Percentiles rank a stretch among this genome's conserved stretches.
These are phyloP conservation scores for Taphrina wiesneri DNA, from an alignment of 1,139 yeast species.

Conservation along the genomic window DNA sequence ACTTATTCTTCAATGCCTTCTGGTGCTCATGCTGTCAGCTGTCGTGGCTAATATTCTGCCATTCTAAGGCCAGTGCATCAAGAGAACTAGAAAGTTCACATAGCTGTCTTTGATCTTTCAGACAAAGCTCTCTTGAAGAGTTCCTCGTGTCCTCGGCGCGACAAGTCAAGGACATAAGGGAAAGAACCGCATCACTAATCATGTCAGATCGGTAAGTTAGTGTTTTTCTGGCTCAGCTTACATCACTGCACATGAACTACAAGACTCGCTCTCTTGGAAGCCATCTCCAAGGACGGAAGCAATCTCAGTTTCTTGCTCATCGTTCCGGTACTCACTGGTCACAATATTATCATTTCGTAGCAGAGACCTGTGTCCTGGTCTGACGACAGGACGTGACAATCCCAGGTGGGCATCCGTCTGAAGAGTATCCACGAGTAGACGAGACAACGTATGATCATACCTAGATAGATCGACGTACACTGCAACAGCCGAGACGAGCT, in stretches of 20 bases:
- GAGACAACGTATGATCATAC: not conserved
- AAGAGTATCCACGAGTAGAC: not conserved
- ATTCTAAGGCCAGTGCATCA: not conserved
- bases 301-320: too few relatives aligned
- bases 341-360: too few relatives aligned
- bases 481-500: not conserved
- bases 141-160: not conserved
- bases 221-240: not conserved
- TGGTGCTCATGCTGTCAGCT: not conserved
- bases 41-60: not conserved
- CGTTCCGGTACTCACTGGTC: too few relatives aligned
- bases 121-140: not conserved
- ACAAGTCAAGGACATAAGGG: not conserved
- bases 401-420: not conserved
- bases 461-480: not conserved
- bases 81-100: not conserved
- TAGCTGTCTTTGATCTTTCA: not conserved
- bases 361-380: not conserved
- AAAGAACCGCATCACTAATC: conserved; percentile 14
- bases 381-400: not conserved
- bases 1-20: not conserved
- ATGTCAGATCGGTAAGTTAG: not conserved
- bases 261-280: too few relatives aligned
- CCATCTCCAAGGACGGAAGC: too few relatives aligned
- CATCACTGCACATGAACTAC: not conserved